Base-by-base conservation (phyloP, 2,329 filamentous ascomycete species). In the Pezicula radicicola region DNA sequence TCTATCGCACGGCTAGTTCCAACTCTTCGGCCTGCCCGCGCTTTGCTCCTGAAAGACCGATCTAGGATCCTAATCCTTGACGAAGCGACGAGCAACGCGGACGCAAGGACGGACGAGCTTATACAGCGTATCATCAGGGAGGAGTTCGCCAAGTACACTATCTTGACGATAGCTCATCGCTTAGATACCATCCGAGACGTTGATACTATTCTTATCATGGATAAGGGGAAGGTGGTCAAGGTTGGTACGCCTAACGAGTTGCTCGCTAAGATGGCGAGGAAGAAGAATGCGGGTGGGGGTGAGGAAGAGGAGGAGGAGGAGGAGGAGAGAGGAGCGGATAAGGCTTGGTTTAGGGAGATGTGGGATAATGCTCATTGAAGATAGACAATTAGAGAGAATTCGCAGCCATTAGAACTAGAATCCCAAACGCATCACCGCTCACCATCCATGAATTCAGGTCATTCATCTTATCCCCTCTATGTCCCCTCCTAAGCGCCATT, bases 1-100 rank as follows among this genome's bases (percentile, higher is more conserved):
- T 49, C 18, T 49, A 41, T 49, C 48, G 21, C 48, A 49, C 37
- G 89, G 89, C 1, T 89, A 94, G 64, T 79, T 87, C 27, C 9
- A 28, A 28, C 27, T 28, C 27, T 28, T 28, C 27, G 27, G 27
- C 27, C 27, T 28, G 27, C 27, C 27, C 27, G 27, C 27, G 27
- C 27, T 28, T 28, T 28, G 9, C 27, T 28, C 27, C 27, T 28
- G 9, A 28, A 28, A 28, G 27, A 28, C 27, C 9, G 27, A 28
- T 28, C 27, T 28, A 28, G 27, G 27, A 28, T 28, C 27, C 27
- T 28, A 28, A 28, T 28, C 27, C 27, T 28, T 28, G 9, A 28
- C 27, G 9, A 28, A 28, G 27, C 27, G 9, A 28, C 27, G 27
- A 28, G 27, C 9, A 28, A 28, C 27, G 9, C 9, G 9, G 27